Base-by-base conservation (phyloP, 192 early-diverging fungal genomes). In the Allomyces macrogynus region DNA sequence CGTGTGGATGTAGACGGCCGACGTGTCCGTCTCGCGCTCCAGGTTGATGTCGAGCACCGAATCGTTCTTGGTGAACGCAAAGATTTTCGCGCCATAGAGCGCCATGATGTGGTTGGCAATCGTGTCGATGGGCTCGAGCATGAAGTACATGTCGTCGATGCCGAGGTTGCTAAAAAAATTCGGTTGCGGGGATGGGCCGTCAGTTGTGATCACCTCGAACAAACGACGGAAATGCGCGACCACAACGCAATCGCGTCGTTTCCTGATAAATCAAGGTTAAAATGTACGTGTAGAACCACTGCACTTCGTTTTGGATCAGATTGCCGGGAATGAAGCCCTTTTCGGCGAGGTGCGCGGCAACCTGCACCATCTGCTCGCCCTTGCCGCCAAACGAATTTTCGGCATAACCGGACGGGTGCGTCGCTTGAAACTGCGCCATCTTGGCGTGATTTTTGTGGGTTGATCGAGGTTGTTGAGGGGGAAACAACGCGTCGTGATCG, bases 71-170 rank as follows among this genome's bases (percentile, higher is more conserved):
- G 90, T 95, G 76, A 81, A 89, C 65, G 90, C 87, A 20, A 86
- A 82, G 70, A 98, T 88, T 79, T 96, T 91, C 10, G 95, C 88
- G 70, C 88, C 95, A 68, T 98, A 98, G 23, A 98, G 80, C 23
- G 93, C 85, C 75, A 93, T 87, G 72, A 98, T 93, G 79, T 95
- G 93, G 70, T 90, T 85, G 60, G 89, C 91, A 66, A 98, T 91
- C 42, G 88, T 87, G 63, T 91, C 89, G 42, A 92, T 84, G 27
- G 78, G 78, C 81, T 98, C 93, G 60, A 86, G 78, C 74, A 87
- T 84, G 77, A 98, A 98, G 82, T 98, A 98, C 81, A 91, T 87
- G 82, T 98, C 95, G 75, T 98, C 95, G 68, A 98, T 92, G 62
- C 92, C 92, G 43, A 98, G 86, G 70, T 95, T 91, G 66, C 87